Conservation (phyloP, 495 filamentous ascomycete species). For the Cryomyces minteri region DNA sequence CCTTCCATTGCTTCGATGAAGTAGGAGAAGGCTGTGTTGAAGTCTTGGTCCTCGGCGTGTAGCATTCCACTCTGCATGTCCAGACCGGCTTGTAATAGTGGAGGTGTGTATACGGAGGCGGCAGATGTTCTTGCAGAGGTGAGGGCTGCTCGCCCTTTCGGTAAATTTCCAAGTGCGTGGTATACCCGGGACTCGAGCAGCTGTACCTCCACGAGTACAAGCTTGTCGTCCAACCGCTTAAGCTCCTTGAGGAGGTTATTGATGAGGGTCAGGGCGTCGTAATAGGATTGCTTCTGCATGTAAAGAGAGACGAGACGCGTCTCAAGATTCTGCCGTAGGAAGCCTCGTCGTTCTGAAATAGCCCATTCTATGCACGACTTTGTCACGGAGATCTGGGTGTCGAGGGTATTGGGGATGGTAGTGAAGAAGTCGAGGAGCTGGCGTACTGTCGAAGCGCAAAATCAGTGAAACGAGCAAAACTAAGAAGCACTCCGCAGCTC, state of each 20-base stretch:
- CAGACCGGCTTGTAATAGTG: slow-evolving; percentile 81
- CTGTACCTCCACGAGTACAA: slow-evolving; percentile 96
- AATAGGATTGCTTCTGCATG: slow-evolving; percentile 92
- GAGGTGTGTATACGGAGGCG: slow-evolving; percentile 91
- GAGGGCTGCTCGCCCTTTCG: slow-evolving; percentile 88
- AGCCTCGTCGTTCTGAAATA: slow-evolving; percentile 74
- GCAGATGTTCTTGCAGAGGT: slow-evolving; percentile 88
- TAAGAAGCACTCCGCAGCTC: slow-evolving; percentile 16
- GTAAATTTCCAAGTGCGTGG: slow-evolving; percentile 89
- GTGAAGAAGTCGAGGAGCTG: slow-evolving; percentile 93
- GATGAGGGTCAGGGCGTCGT: slow-evolving; percentile 91
- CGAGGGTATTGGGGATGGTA: slow-evolving; percentile 77
- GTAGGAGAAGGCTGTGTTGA: slow-evolving; percentile 95
- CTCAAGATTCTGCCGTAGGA: slow-evolving; percentile 95
- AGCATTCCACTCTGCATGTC: slow-evolving; percentile 99
- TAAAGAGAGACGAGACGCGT: slow-evolving; percentile 83
- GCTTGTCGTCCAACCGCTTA: slow-evolving; percentile 95
- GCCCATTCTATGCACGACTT: slow-evolving; percentile 99
- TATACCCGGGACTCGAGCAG: slow-evolving; percentile 92
- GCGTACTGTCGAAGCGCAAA: slow-evolving; percentile 42
- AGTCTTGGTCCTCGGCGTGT: slow-evolving; percentile 95
- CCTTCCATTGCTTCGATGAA: slow-evolving; percentile 98
- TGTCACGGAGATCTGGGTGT: slow-evolving; percentile 82
- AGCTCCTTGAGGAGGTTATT: slow-evolving; percentile 88
- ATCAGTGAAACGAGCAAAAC: neutral